phyloP scores from a whole-genome alignment of 2,329 filamentous ascomycete species.

The Aspergillus udagawae region DNA sequence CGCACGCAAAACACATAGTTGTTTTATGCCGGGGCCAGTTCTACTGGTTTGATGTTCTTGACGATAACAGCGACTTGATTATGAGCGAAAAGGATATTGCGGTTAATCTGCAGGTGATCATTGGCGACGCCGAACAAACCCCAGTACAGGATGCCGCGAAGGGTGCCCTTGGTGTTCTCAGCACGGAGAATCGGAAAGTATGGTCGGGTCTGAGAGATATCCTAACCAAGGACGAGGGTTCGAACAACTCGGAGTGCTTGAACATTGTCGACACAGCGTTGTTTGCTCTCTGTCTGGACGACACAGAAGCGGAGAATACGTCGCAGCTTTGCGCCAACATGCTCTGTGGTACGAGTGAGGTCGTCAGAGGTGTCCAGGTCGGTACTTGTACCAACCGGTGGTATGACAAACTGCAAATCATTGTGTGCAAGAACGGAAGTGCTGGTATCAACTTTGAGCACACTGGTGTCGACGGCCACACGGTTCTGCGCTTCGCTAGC shows the following conservation, averaged over 20 bases:
- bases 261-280: constrained; percentile 91
- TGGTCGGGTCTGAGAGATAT: constrained; percentile 92
- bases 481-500: constrained; percentile 90
- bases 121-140: constrained; percentile 83
- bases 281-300: constrained; percentile 89
- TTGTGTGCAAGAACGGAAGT: constrained; percentile 97
- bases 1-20: constrained; percentile 86
- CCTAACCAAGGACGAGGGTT: constrained; percentile 76
- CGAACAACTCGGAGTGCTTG: constrained; percentile 95
- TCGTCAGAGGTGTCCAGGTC: constrained; percentile 90
- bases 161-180: constrained; percentile 85
- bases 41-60: constrained; percentile 98
- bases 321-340: constrained; percentile 95
- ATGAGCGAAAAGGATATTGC: constrained; percentile 95
- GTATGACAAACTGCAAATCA: constrained; percentile 99
- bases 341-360: constrained; percentile 90
- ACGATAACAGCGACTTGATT: constrained; percentile 90
- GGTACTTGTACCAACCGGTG: constrained; percentile 97
- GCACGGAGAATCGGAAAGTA: constrained; percentile 91
- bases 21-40: constrained; percentile 93
- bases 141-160: constrained; percentile 96
- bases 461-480: constrained; percentile 95
- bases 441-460: constrained; percentile 99
- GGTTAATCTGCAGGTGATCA: constrained; percentile 85
- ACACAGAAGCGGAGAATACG: constrained; percentile 75